Percentiles rank a stretch among this genome's conserved stretches.
These are phyloP conservation scores for Lactifluus subvellereus DNA, from an alignment of 768 basidiomycete genomes.

Conservation along the genomic window DNA sequence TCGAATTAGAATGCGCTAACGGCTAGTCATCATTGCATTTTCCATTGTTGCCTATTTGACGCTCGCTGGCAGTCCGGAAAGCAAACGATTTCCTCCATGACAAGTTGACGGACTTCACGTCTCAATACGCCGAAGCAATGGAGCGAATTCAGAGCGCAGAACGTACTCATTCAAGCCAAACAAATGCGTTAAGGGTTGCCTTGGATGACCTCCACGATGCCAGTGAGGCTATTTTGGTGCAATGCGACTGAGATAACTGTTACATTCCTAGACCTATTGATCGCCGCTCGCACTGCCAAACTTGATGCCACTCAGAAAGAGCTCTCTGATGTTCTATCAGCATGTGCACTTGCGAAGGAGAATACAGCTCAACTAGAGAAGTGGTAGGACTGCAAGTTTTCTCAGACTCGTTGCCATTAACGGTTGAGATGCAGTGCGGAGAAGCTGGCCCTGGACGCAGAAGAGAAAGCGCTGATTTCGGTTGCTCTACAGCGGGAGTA, in stretches of 20 bases:
- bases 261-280: conserved; percentile 2
- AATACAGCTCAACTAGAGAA: conserved; percentile 1
- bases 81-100: conserved; percentile 25
- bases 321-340: conserved; percentile 10
- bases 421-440: neutral
- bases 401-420: neutral
- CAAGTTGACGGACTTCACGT: conserved; percentile 23
- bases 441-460: conserved; percentile 5
- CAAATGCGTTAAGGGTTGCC: conserved; percentile 5
- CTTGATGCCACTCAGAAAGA: conserved; percentile 17
- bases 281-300: conserved; percentile 10
- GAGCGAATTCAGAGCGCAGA: conserved; percentile 17
- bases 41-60: neutral
- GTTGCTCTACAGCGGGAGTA: conserved; percentile 15
- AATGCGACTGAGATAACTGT: neutral
- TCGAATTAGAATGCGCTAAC: conserved; percentile 16
- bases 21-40: conserved; percentile 1
- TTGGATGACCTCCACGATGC: conserved; percentile 18
- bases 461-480: conserved; percentile 3
- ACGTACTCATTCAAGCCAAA: conserved; percentile 9
- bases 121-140: conserved; percentile 21
- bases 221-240: conserved; percentile 7
- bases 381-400: neutral
- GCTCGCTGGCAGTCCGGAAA: conserved; percentile 16
- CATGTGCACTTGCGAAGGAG: conserved; percentile 11